These are phyloP conservation scores for Dioscorea cayenensis DNA, from an alignment of 116 monocot genomes.

Conservation along the genomic window DNA sequence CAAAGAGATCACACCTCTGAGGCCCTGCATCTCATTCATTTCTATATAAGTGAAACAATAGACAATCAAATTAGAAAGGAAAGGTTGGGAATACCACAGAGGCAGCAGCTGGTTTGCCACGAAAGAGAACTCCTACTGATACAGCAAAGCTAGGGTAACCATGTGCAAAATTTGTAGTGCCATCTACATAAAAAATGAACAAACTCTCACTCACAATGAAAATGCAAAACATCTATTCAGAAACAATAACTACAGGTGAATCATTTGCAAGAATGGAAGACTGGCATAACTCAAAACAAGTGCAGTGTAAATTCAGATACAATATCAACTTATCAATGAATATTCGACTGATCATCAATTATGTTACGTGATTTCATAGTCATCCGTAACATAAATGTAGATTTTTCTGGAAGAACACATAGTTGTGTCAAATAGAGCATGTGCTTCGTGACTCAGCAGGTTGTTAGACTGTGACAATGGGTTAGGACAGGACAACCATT, in stretches of 20 bases:
- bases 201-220: too few relatives aligned
- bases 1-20: background rate
- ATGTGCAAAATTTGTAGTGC: constrained; percentile 98
- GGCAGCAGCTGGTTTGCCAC: constrained; percentile 94
- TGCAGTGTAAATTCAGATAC: background rate
- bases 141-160: constrained; percentile 97
- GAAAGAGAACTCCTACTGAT: constrained; percentile 87
- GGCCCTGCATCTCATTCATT: background rate
- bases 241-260: background rate
- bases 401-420: background rate
- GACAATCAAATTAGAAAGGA: background rate
- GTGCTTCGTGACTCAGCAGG: background rate
- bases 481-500: background rate
- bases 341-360: background rate
- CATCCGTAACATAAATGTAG: background rate
- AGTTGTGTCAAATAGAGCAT: background rate
- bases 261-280: background rate
- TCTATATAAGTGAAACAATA: background rate
- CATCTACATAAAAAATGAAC: constrained; percentile 44
- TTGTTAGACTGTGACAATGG: background rate
- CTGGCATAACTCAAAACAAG: background rate
- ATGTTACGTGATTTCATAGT: background rate
- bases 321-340: background rate
- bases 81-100: constrained; percentile 48
- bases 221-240: too few relatives aligned